phyloP scores from a whole-genome alignment of 1,139 yeast species.

The Taphrina flavorubra region DNA sequence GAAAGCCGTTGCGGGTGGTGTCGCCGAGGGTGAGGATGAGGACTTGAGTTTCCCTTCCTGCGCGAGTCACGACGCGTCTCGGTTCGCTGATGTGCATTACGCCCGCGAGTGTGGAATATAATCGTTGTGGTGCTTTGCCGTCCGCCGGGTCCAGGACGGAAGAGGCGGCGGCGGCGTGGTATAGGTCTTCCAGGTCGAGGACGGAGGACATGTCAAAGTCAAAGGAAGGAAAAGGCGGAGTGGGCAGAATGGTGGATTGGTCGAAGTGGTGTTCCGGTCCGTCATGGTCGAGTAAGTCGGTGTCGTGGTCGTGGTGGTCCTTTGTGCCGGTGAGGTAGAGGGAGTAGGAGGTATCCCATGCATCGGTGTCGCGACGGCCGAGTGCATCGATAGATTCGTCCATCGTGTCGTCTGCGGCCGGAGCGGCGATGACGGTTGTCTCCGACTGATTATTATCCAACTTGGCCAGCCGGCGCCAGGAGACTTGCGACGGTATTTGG shows the following conservation, averaged over 20 bases:
- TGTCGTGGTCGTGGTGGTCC: background rate
- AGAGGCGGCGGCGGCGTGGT: background rate
- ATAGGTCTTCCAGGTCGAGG: slow-evolving; percentile 33
- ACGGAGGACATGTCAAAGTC: slow-evolving; percentile 21
- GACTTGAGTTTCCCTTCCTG: slow-evolving; percentile 1
- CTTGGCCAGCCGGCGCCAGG: slow-evolving; percentile 20
- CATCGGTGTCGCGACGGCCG: slow-evolving; percentile 5
- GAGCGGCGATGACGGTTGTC: no score
- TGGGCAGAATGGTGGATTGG: background rate
- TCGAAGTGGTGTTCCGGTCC: no score
- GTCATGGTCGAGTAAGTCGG: background rate
- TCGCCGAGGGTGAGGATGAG: slow-evolving; percentile 28
- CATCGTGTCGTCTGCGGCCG: background rate
- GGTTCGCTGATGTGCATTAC: slow-evolving; percentile 13
- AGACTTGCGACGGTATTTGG: background rate
- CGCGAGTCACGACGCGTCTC: background rate
- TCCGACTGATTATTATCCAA: background rate
- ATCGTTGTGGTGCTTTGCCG: background rate
- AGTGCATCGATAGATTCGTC: background rate
- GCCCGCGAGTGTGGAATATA: slow-evolving; percentile 27
- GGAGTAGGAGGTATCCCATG: slow-evolving; percentile 4
- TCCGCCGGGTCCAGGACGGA: background rate
- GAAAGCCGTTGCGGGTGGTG: slow-evolving; percentile 27
- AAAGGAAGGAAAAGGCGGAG: slow-evolving; percentile 3
- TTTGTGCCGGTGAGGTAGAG: background rate